Base-by-base conservation (phyloP, 2,329 filamentous ascomycete genomes). In the Biscogniauxia marginata region DNA sequence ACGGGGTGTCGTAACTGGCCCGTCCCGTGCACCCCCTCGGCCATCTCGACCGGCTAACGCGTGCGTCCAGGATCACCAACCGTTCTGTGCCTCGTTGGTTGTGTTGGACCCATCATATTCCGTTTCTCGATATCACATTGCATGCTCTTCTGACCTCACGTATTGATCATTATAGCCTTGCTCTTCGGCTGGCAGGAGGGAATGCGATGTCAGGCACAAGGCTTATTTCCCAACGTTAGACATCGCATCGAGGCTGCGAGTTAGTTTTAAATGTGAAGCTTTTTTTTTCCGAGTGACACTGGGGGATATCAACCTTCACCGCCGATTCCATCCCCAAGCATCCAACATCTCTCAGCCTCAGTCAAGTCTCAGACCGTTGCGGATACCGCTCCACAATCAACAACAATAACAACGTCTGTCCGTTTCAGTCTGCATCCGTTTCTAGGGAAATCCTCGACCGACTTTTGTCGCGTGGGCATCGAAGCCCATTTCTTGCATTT, bases 371-470 rank as follows among this genome's bases (percentile, higher is more conserved):
- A 39, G 16, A 47, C 21, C 7, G 46, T 24, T 22, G 46, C 46
- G 46, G 20, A 47, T 47, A 47, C 45, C 23, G 34, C 43, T 34
- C 50, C 54, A 50, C 49, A 52, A 45, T 55, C 46, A 50, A 30
- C 49, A 21, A 30, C 46, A 46, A 20, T 20, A 54, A 54, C 58
- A 58, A 58, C 51, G 53, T 50, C 47, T 50, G 53, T n/a, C 25
- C 51, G 58, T 57, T 61, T 57, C 58, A n/a, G n/a, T n/a, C n/a
- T n/a, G n/a, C n/a, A n/a, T n/a, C 25, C 51, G 58, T 57, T 61
- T 57, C 58, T 53, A 54, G 49, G 57, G 53, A 63, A 61, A 63
- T 53, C 44, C 54, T 54, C 64, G 65, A 65, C 62, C 62, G 64
- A 64, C 60, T 63, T 63, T 65, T 63, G 59, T 43, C 49, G 22